phyloP scores from a whole-genome alignment of 768 basidiomycete genomes.

The Harrya chromipes region DNA sequence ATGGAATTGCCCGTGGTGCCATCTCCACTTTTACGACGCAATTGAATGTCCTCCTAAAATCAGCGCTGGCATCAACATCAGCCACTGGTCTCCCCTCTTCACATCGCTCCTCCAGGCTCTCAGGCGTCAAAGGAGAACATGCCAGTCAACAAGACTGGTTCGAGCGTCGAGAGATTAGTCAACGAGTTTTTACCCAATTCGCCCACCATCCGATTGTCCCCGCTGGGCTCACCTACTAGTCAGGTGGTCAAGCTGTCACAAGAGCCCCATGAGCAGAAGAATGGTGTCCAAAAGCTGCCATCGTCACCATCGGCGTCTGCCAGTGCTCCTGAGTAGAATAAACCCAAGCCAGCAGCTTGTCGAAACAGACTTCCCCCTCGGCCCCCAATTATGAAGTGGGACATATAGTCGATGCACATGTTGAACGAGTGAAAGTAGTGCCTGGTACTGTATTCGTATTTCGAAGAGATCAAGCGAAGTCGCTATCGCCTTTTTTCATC shows the following conservation, averaged over 20 bases:
- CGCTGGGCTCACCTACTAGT: slow-evolving; percentile 14
- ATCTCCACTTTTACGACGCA: too few relatives aligned
- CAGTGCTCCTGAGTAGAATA: not conserved
- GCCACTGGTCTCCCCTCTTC: slow-evolving; percentile 10
- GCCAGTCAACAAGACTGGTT: slow-evolving; percentile 1
- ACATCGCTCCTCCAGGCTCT: not conserved
- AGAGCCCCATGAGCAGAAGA: not conserved
- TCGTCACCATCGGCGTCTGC: not conserved
- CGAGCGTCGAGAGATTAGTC: slow-evolving; percentile 18
- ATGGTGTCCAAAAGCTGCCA: not conserved
- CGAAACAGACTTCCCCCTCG: slow-evolving; percentile 31
- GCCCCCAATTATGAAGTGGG: slow-evolving; percentile 33
- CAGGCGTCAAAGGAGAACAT: not conserved
- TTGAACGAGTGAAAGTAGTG: too few relatives aligned
- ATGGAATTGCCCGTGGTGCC: too few relatives aligned
- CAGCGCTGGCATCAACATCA: slow-evolving; percentile 14
- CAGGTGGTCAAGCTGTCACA: slow-evolving; percentile 2
- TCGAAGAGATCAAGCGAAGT: too few relatives aligned
- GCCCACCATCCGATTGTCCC: slow-evolving; percentile 21
- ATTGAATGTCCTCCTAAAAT: not conserved
- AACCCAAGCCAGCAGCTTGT: slow-evolving; percentile 12
- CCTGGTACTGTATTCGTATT: too few relatives aligned
- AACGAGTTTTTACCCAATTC: slow-evolving; percentile 16
- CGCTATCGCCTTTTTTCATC: too few relatives aligned
- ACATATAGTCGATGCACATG: slow-evolving; percentile 6